A percentile compares a stretch with the other conserved stretches of the same genome.
Conservation (phyloP, 164 flowering plant species). For the Santalum album region DNA sequence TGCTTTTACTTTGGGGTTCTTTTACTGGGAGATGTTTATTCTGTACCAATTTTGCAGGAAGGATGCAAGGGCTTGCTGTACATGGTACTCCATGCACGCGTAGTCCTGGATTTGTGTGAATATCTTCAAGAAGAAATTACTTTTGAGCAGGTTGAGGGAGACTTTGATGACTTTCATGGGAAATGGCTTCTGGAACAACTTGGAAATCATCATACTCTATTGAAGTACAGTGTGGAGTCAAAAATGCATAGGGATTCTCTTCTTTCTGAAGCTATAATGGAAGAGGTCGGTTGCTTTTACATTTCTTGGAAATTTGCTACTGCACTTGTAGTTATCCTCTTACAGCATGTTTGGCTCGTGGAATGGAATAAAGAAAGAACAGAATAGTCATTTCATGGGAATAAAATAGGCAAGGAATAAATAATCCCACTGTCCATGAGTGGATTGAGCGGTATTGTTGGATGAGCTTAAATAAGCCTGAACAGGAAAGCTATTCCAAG, state of each 20-base stretch:
- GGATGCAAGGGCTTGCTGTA: constrained; percentile 94
- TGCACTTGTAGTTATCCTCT: neutral
- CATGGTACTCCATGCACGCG: constrained; percentile 99
- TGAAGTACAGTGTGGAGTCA: constrained; percentile 84
- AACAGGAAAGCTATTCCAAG: no score
- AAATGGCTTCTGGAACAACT: constrained; percentile 86
- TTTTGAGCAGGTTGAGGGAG: constrained; percentile 95
- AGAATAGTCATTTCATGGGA: no score
- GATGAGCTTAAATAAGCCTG: no score
- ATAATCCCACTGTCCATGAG: no score
- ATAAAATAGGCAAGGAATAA: no score
- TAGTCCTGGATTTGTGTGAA: constrained; percentile 79
- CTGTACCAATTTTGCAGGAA: constrained; percentile 46
- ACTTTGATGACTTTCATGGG: constrained; percentile 84
- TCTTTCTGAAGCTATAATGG: constrained; percentile 95
- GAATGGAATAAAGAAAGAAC: no score
- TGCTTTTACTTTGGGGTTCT: neutral
- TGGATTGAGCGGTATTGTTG: no score
- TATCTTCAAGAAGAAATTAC: constrained; percentile 69
- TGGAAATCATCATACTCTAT: constrained; percentile 83
- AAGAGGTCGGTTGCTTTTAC: constrained; percentile 48
- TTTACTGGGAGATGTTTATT: neutral
- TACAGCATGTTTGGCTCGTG: no score
- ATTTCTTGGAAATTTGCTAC: neutral
- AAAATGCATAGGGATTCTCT: constrained; percentile 76